Evolutionary conservation across 2,329 filamentous ascomycete genomes (phyloP), one percentile per base, ranked within the genome.

Genomic region (Apiospora aurea): DNA sequence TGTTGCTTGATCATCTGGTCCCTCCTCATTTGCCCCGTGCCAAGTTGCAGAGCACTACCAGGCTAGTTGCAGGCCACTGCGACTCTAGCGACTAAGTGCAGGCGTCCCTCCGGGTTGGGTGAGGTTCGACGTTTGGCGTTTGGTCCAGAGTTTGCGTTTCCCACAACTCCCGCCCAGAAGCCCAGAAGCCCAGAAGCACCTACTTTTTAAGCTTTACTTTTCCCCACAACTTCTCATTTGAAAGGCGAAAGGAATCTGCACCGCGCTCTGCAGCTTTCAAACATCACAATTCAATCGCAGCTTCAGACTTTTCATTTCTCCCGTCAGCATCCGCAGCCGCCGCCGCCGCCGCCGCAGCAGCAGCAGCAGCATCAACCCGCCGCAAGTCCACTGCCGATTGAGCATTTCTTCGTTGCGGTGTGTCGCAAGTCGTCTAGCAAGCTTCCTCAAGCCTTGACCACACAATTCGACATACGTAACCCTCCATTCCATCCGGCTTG

Each of bases 191-290:
- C 44, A 34, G 53, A 61, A 34, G 53, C 53, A 61, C 53, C 57
- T 64, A 64, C 57, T 64, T 64, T 64, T 64, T 64, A 64, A 64
- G 57, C 57, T 64, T 49, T 49, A 10, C 41, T 49, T 64, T 64
- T 64, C 57, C 34, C 57, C 57, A 64, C 57, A 64, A 64, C 57
- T 64, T 64, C 57, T 64, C 57, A 64, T 34, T 38, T 41, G 57
- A 64, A 64, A 64, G 57, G 57, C 57, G 18, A 64, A 29, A 64
- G 57, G 57, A 64, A 64, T 64, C 57, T 64, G 57, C 53, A 61
- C 53, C 21, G 53, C 53, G 34, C 57, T 29, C 57, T 64, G 57
- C 34, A 64, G 57, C 57, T 41, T 13, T 41, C 57, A 64, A 64
- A 64, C 57, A 64, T 64, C 57, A 38, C 14, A 64, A 64, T 64